These are phyloP conservation scores for Sporothrix phasma DNA, from an alignment of 2,329 filamentous ascomycete species.

Conservation along the genomic window DNA sequence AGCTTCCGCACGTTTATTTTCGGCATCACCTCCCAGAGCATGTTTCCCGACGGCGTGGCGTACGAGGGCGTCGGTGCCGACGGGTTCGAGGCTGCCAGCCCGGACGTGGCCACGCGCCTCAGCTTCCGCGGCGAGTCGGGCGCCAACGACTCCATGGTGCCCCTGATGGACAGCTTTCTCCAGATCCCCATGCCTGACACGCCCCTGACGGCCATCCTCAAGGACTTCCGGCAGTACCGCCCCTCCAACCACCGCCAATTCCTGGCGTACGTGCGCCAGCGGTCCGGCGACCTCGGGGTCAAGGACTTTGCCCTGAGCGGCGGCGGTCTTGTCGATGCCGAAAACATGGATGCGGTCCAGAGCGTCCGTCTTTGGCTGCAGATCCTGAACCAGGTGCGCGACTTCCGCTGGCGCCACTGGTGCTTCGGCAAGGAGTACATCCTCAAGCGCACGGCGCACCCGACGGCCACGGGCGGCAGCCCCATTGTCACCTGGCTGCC, in stretches of 20 bases:
- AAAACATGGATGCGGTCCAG: slow-evolving; percentile 31
- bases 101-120: slow-evolving; percentile 37
- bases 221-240: slow-evolving; percentile 81
- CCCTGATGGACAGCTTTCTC: slow-evolving; percentile 78
- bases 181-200: slow-evolving; percentile 82
- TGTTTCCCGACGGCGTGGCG: slow-evolving; percentile 87
- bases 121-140: slow-evolving; percentile 87
- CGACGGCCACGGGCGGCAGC: slow-evolving; percentile 69
- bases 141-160: slow-evolving; percentile 90
- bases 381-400: slow-evolving; percentile 63
- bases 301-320: slow-evolving; percentile 46
- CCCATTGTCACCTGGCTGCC: slow-evolving; percentile 79
- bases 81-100: background rate
- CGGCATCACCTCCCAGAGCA: slow-evolving; percentile 83
- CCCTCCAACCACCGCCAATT: slow-evolving; percentile 85
- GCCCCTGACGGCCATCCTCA: slow-evolving; percentile 76
- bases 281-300: slow-evolving; percentile 40
- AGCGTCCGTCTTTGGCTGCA: slow-evolving; percentile 52
- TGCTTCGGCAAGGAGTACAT: slow-evolving; percentile 80
- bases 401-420: slow-evolving; percentile 79
- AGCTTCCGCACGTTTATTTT: slow-evolving; percentile 95
- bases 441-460: slow-evolving; percentile 64
- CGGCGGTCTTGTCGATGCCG: slow-evolving; percentile 16
- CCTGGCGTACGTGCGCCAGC: slow-evolving; percentile 56
- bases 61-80: slow-evolving; percentile 72